phyloP scores from a whole-genome alignment of 2,329 filamentous ascomycete species.

The Pseudonectria buxi region DNA sequence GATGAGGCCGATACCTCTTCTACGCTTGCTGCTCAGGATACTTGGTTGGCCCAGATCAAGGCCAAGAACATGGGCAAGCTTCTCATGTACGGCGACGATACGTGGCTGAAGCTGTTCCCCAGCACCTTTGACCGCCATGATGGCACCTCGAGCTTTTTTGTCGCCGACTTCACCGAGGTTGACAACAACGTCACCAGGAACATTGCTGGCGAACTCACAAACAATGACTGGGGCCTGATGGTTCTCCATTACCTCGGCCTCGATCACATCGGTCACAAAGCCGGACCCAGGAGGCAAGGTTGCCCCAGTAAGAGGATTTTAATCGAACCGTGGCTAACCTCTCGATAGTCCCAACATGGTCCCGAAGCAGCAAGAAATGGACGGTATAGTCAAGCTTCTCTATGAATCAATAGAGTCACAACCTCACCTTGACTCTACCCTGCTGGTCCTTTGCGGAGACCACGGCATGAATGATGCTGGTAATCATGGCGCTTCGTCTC shows the following conservation, averaged over 20 bases:
- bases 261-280: slow-evolving; percentile 96
- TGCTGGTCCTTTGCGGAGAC: slow-evolving; percentile 84
- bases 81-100: slow-evolving; percentile 95
- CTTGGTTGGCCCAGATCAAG: slow-evolving; percentile 91
- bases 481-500: slow-evolving; percentile 90
- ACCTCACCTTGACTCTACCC: slow-evolving; percentile 65
- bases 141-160: slow-evolving; percentile 96
- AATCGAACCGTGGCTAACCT: slow-evolving; percentile 1
- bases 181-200: slow-evolving; percentile 96
- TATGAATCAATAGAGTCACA: slow-evolving; percentile 68
- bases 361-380: slow-evolving; percentile 92
- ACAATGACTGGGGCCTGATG: slow-evolving; percentile 84
- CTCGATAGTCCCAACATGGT: slow-evolving; percentile 72
- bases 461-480: slow-evolving; percentile 99
- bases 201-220: slow-evolving; percentile 66
- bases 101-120: slow-evolving; percentile 95
- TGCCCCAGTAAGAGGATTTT: not conserved
- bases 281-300: slow-evolving; percentile 70
- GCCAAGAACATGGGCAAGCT: slow-evolving; percentile 65
- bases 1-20: slow-evolving; percentile 90
- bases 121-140: slow-evolving; percentile 79
- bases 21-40: slow-evolving; percentile 81
- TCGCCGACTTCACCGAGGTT: slow-evolving; percentile 96
- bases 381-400: slow-evolving; percentile 68
- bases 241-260: slow-evolving; percentile 92